Evolutionary conservation across 257 asterid species (phyloP).

Genomic region (Voacanga thouarsii): DNA sequence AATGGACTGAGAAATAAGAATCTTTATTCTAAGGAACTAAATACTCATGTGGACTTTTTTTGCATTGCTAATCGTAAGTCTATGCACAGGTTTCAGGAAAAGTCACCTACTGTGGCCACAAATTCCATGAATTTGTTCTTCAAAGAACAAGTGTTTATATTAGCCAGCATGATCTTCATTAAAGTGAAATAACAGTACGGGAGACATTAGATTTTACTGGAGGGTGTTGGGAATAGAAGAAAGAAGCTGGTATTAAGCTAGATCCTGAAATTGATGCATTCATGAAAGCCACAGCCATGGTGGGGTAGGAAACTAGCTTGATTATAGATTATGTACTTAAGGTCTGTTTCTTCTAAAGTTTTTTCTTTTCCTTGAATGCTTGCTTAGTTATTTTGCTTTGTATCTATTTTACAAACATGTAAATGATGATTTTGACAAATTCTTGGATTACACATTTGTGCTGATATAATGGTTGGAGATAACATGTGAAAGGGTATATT

Average conservation of each 20-base stretch:
- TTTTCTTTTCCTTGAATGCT: neutral
- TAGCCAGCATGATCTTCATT: constrained; percentile 87
- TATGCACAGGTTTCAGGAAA: constrained; percentile 57
- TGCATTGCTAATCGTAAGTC: neutral
- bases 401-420: neutral
- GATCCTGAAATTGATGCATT: constrained; percentile 68
- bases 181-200: constrained; percentile 92
- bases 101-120: constrained; percentile 82
- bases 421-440: constrained; percentile 36
- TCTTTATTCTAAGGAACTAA: neutral
- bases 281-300: constrained; percentile 78
- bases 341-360: constrained; percentile 32
- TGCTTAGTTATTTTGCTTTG: neutral
- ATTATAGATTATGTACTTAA: constrained; percentile 82
- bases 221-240: constrained; percentile 86
- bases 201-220: constrained; percentile 91
- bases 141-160: constrained; percentile 87
- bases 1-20: neutral
- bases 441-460: constrained; percentile 86
- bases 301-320: constrained; percentile 73
- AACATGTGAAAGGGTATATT: constrained; percentile 92
- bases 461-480: constrained; percentile 90
- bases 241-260: constrained; percentile 53
- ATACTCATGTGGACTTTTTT: neutral
- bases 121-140: constrained; percentile 71